A percentile compares a stretch with the other conserved stretches of the same genome.
Conservation (phyloP, 139 green algal genomes). For the Coccomyxa sp. region DNA sequence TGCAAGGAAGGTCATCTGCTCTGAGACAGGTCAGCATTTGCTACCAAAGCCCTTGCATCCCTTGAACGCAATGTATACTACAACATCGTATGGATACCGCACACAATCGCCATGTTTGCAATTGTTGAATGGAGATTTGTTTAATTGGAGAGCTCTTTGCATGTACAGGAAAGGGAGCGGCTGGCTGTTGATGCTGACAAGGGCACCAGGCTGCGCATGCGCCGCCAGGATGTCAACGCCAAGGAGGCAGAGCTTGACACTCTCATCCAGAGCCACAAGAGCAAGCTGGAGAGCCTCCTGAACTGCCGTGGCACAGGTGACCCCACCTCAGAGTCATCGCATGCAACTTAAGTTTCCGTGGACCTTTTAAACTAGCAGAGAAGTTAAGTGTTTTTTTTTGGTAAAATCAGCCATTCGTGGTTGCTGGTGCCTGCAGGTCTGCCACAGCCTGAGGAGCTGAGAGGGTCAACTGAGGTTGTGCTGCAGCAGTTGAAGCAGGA, state of each 20-base stretch:
- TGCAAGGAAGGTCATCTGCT: constrained; percentile 2
- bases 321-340: too few species aligned
- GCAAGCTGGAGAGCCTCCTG: constrained; percentile 18
- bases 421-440: constrained; percentile 21
- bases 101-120: too few species aligned
- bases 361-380: too few species aligned
- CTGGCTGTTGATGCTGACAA: constrained; percentile 25
- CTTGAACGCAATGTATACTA: too few species aligned
- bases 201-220: constrained; percentile 22
- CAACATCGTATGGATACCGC: too few species aligned
- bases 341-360: too few species aligned
- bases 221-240: constrained; percentile 24
- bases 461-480: neutral
- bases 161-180: constrained; percentile 34
- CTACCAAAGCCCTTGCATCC: neutral
- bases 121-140: too few species aligned
- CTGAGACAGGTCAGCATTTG: constrained; percentile 2
- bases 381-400: too few species aligned
- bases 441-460: constrained; percentile 18
- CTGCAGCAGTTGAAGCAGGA: neutral
- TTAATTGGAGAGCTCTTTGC: neutral
- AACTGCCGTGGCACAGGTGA: constrained; percentile 8
- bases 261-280: constrained; percentile 8
- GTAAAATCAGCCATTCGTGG: too few species aligned
- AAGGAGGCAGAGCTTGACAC: constrained; percentile 22